These are phyloP conservation scores for Lasiodiplodia citricola DNA, from an alignment of 2,329 filamentous ascomycete genomes.

Conservation along the genomic window DNA sequence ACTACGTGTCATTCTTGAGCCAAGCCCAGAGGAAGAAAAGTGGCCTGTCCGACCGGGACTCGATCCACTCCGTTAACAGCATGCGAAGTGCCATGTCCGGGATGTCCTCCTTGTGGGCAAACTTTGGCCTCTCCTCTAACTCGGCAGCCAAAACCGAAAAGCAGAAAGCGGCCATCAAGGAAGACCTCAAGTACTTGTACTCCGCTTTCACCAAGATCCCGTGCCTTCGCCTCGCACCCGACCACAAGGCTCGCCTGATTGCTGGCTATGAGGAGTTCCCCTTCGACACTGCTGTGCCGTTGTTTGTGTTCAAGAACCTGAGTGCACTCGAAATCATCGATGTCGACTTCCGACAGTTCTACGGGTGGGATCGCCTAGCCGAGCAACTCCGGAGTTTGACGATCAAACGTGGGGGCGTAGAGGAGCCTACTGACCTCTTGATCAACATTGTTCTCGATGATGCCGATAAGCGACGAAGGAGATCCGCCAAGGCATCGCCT, in stretches of 20 bases:
- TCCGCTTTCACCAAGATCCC: conserved; percentile 99
- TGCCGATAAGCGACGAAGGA: conserved; percentile 86
- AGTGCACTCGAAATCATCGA: conserved; percentile 93
- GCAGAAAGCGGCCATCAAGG: conserved; percentile 82
- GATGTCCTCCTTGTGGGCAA: conserved; percentile 92
- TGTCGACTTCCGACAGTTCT: conserved; percentile 96
- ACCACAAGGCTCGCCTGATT: conserved; percentile 89
- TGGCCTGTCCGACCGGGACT: conserved; percentile 81
- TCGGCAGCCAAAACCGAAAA: conserved; percentile 84
- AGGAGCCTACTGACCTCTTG: conserved; percentile 87
- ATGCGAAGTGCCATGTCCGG: conserved; percentile 97
- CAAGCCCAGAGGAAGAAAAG: conserved; percentile 81
- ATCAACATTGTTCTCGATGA: conserved; percentile 95
- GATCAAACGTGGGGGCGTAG: conserved; percentile 83
- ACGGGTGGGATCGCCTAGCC: conserved; percentile 92
- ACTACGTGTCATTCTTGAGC: conserved; percentile 94
- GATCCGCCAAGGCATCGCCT: conserved; percentile 83
- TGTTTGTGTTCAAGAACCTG: conserved; percentile 97
- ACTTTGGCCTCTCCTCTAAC: conserved; percentile 81
- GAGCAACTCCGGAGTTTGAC: conserved; percentile 91
- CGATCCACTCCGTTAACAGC: conserved; percentile 94
- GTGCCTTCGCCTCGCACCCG: conserved; percentile 85
- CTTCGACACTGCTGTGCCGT: conserved; percentile 93
- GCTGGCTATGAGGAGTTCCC: conserved; percentile 96
- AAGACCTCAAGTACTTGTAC: conserved; percentile 94